These are phyloP conservation scores for Hansenula sp. DNA, from an alignment of 1,139 yeast genomes.

Conservation along the genomic window DNA sequence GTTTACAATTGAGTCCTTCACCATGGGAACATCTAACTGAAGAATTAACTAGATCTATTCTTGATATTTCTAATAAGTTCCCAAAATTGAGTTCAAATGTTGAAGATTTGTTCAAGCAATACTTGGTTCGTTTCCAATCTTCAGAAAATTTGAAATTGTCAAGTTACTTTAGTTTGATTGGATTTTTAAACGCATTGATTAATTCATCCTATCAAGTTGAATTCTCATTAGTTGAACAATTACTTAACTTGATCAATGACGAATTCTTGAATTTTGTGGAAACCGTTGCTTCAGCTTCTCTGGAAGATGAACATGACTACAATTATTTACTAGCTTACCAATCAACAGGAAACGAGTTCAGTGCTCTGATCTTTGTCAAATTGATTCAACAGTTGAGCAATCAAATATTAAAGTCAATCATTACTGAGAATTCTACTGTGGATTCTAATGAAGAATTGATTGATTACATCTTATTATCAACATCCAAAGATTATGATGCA, in stretches of 20 bases:
- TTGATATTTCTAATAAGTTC: constrained; percentile 27
- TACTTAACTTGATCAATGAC: constrained; percentile 9
- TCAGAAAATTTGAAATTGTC: constrained; percentile 18
- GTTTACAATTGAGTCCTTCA: constrained; percentile 35
- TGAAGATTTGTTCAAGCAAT: constrained; percentile 21
- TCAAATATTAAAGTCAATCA: constrained; percentile 9
- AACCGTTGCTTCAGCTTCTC: constrained; percentile 8
- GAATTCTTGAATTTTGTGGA: constrained; percentile 17
- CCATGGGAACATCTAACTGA: constrained; percentile 41
- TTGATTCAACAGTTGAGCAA: constrained; percentile 15
- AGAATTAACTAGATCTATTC: constrained; percentile 31
- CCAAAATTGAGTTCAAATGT: constrained; percentile 24
- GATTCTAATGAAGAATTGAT: constrained; percentile 12
- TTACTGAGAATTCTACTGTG: constrained; percentile 2
- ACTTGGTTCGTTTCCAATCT: constrained; percentile 22
- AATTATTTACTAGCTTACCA: constrained; percentile 21
- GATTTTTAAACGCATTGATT: constrained; percentile 18
- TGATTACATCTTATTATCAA: constrained; percentile 11
- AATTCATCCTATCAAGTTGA: constrained; percentile 3
- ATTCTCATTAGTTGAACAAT: background rate
- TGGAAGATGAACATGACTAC: constrained; percentile 21
- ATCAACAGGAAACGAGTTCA: constrained; percentile 20
- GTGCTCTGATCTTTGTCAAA: constrained; percentile 18
- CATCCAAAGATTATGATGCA: constrained; percentile 16
- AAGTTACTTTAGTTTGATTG: constrained; percentile 24